Evolutionary conservation across 2,329 filamentous ascomycete species (phyloP).

Genomic region (Aspergillus tubingensis): DNA sequence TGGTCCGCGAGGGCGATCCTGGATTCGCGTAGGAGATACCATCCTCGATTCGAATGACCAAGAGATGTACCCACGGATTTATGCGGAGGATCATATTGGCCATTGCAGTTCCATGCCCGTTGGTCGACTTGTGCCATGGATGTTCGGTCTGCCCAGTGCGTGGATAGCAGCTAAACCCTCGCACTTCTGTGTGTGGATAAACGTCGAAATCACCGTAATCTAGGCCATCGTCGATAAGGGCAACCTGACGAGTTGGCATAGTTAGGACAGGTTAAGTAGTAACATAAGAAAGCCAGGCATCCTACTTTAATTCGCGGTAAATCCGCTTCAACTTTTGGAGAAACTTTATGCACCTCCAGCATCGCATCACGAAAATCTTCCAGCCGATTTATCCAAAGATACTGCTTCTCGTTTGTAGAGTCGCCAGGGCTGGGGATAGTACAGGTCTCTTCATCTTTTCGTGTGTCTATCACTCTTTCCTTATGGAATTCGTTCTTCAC

Average conservation of each 20-base stretch:
- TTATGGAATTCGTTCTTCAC: neutral
- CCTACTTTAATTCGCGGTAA: no score
- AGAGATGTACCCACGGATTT: neutral
- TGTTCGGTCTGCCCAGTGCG: neutral
- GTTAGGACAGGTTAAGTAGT: no score
- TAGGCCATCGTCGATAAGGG: slow-evolving; percentile 7
- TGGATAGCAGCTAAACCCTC: slow-evolving; percentile 4
- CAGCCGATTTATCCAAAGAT: slow-evolving; percentile 1
- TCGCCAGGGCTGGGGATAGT: no score
- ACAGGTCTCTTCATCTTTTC: no score
- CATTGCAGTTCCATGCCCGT: slow-evolving; percentile 8
- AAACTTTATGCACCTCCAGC: neutral
- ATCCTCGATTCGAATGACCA: slow-evolving; percentile 7
- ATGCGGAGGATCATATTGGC: slow-evolving; percentile 11
- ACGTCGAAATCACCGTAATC: slow-evolving; percentile 3
- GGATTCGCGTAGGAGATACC: slow-evolving; percentile 1
- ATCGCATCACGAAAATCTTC: neutral
- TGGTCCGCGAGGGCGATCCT: slow-evolving; percentile 2
- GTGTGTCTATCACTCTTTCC: neutral
- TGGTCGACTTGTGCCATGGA: slow-evolving; percentile 3
- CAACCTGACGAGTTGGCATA: neutral
- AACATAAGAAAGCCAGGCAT: no score
- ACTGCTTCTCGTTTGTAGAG: neutral
- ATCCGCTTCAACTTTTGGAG: no score
- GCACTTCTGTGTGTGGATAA: neutral